Percentiles rank a stretch among this genome's conserved stretches.
Evolutionary conservation across 1,139 yeast genomes (phyloP).

Genomic region (Geotrichum candidum): DNA sequence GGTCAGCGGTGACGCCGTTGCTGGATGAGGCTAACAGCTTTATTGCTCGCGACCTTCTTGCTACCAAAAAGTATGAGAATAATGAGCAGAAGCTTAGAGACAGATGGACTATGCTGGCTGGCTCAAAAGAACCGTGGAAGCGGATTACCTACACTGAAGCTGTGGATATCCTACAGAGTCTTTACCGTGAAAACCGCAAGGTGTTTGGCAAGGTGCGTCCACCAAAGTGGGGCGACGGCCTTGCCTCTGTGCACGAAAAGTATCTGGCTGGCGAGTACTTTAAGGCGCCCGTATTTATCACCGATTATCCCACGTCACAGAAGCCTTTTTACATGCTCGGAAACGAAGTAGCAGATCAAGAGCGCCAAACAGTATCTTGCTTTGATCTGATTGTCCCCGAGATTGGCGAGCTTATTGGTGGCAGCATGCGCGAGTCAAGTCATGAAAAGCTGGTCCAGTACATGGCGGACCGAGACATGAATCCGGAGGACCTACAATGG

Average conservation of each 20-base stretch:
- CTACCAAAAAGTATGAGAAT: constrained; percentile 36
- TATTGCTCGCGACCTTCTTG: constrained; percentile 39
- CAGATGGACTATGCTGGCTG: constrained; percentile 32
- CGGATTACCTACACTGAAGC: constrained; percentile 73
- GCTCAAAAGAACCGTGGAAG: constrained; percentile 51
- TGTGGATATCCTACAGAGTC: constrained; percentile 44
- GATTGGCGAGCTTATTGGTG: constrained; percentile 95
- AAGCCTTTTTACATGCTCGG: constrained; percentile 91
- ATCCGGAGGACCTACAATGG: constrained; percentile 62
- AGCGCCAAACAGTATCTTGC: constrained; percentile 68
- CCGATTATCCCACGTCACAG: constrained; percentile 71
- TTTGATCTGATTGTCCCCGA: constrained; percentile 85
- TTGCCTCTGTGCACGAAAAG: constrained; percentile 85
- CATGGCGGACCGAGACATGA: constrained; percentile 42
- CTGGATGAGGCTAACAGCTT: constrained; percentile 33
- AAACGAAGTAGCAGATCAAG: constrained; percentile 29
- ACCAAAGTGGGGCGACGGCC: constrained; percentile 63
- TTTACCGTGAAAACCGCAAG: constrained; percentile 27
- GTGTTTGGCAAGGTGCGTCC: constrained; percentile 31
- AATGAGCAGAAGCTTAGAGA: constrained; percentile 37
- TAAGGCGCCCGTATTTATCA: constrained; percentile 76
- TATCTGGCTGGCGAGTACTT: constrained; percentile 72
- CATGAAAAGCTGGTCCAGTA: constrained; percentile 44
- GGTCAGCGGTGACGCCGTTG: constrained; percentile 43
- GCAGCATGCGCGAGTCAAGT: constrained; percentile 81